These are phyloP conservation scores for Dryas integrifolia DNA, from an alignment of 331 rosid genomes.

Conservation along the genomic window DNA sequence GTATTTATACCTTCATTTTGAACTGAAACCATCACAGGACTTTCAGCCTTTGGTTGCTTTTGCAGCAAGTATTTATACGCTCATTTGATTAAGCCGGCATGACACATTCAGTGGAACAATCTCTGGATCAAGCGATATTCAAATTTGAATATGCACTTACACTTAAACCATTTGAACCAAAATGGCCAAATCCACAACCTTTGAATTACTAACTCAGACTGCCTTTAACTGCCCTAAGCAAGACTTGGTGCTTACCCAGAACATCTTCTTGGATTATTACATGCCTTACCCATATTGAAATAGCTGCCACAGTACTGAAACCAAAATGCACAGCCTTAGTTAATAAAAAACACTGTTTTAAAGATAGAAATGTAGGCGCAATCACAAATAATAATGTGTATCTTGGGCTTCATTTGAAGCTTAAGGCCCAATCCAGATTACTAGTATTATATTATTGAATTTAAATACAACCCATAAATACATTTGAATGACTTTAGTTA, in stretches of 20 bases:
- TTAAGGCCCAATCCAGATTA: neutral
- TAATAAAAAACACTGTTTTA: neutral
- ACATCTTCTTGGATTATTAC: neutral
- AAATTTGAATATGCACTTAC: neutral
- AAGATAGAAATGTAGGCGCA: neutral
- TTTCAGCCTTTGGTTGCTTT: too few relatives aligned
- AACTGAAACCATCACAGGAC: too few relatives aligned
- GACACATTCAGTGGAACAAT: neutral
- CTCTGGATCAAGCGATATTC: neutral
- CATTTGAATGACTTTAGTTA: neutral
- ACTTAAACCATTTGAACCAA: neutral
- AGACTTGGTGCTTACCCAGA: neutral
- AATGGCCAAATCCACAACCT: too few relatives aligned
- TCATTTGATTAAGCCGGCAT: neutral
- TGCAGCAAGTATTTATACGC: too few relatives aligned
- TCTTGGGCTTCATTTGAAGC: neutral
- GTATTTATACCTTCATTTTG: neutral
- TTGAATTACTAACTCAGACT: neutral
- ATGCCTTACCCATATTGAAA: neutral
- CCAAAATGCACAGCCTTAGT: neutral
- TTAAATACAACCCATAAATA: neutral
- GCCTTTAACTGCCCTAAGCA: neutral
- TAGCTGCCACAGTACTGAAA: neutral
- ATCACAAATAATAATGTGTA: neutral
- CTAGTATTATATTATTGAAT: neutral